Conservation (phyloP, 768 basidiomycete genomes). For the Piloderma croceum region DNA sequence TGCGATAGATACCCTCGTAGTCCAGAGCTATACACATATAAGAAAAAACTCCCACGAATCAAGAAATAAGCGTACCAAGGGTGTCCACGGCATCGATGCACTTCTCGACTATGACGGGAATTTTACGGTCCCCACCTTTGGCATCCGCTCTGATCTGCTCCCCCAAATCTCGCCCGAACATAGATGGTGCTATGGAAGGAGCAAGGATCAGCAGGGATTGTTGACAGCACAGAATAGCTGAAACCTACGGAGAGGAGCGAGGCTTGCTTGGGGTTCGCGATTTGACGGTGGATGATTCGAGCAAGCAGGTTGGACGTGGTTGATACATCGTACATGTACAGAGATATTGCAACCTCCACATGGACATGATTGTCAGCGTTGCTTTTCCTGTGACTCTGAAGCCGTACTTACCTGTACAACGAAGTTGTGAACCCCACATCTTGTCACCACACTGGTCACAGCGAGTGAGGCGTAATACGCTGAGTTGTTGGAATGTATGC, state of each 20-base stretch:
- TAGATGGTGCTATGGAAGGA: constrained; percentile 58
- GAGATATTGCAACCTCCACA: constrained; percentile 72
- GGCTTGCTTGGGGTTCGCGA: constrained; percentile 24
- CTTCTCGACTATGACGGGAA: constrained; percentile 91
- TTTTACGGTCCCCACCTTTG: constrained; percentile 49
- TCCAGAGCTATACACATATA: constrained; percentile 62
- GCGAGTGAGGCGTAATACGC: constrained; percentile 79
- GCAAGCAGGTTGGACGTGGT: constrained; percentile 63
- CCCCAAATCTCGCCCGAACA: constrained; percentile 86
- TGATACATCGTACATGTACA: constrained; percentile 82
- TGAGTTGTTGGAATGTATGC: constrained; percentile 88
- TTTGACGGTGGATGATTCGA: constrained; percentile 42
- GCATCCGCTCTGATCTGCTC: constrained; percentile 78
- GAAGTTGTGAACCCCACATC: constrained; percentile 96
- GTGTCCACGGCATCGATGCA: constrained; percentile 92
- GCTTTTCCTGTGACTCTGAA: background rate
- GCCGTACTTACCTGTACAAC: constrained; percentile 72
- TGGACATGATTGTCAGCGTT: no score
- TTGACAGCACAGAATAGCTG: constrained; percentile 8
- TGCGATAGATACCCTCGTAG: constrained; percentile 97
- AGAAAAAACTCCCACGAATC: background rate
- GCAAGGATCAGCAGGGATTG: constrained; percentile 10
- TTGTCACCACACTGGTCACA: constrained; percentile 98
- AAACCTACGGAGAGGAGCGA: constrained; percentile 29
- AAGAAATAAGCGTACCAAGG: constrained; percentile 49